Evolutionary conservation across 352 stramenopile genomes (phyloP).

Genomic region (Phytophthora pini): DNA sequence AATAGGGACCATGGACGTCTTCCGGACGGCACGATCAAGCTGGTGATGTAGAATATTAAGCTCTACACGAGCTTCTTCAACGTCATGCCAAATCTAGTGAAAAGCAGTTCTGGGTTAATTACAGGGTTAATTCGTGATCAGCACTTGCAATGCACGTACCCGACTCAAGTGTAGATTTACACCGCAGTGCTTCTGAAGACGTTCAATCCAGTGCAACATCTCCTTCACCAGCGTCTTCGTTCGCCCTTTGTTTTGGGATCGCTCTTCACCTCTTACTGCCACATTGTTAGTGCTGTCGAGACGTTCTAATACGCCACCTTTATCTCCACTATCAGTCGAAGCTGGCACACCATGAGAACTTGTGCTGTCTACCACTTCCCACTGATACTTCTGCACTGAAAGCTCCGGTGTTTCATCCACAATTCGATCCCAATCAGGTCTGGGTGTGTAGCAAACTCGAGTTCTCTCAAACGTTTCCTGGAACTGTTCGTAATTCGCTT

Average conservation of each 20-base stretch:
- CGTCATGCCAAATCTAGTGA: constrained; percentile 74
- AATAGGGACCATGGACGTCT: constrained; percentile 26
- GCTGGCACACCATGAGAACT: background rate
- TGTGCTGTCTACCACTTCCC: constrained; percentile 44
- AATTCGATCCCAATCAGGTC: constrained; percentile 68
- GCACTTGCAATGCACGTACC: constrained; percentile 31
- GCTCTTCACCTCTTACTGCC: background rate
- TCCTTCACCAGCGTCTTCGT: constrained; percentile 71
- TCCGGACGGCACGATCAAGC: constrained; percentile 53
- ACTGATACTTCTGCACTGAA: constrained; percentile 60
- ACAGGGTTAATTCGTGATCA: too few species aligned
- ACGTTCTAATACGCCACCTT: constrained; percentile 4
- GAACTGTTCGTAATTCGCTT: constrained; percentile 34
- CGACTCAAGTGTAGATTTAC: constrained; percentile 78
- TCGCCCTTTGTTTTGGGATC: constrained; percentile 1
- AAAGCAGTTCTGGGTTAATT: background rate
- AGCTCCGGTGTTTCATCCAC: constrained; percentile 70
- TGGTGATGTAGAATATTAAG: constrained; percentile 79
- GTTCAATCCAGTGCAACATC: constrained; percentile 82
- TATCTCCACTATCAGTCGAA: constrained; percentile 2
- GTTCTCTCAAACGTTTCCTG: constrained; percentile 38
- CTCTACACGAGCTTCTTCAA: constrained; percentile 80
- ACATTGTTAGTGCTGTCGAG: constrained; percentile 3
- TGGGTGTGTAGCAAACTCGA: constrained; percentile 69
- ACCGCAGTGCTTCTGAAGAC: constrained; percentile 79